phyloP scores from a whole-genome alignment of 768 basidiomycete species.

The Hygrophorus pudorinus region DNA sequence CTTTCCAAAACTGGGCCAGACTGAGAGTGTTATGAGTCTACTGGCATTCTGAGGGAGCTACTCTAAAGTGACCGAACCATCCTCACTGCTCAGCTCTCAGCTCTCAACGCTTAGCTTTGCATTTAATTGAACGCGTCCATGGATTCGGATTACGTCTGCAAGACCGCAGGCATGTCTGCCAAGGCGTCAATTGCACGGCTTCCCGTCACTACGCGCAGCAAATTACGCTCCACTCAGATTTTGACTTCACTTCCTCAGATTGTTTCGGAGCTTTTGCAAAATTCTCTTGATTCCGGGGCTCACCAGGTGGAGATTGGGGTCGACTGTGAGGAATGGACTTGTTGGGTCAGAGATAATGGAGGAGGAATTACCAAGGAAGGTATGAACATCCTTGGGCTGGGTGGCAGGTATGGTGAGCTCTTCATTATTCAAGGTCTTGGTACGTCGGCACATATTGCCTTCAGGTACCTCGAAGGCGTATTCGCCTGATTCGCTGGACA shows the following conservation, averaged over 20 bases:
- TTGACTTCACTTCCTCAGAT: slow-evolving; percentile 75
- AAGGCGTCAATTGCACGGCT: slow-evolving; percentile 33
- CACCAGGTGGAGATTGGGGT: slow-evolving; percentile 60
- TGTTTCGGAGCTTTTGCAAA: slow-evolving; percentile 81
- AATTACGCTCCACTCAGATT: slow-evolving; percentile 75
- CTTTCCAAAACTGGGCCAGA: no score
- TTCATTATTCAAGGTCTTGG: background rate
- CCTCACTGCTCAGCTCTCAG: no score
- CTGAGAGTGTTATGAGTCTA: no score
- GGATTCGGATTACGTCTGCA: background rate
- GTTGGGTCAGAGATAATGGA: slow-evolving; percentile 85
- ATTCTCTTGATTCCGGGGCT: slow-evolving; percentile 78
- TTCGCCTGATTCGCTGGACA: slow-evolving; percentile 35
- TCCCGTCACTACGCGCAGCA: slow-evolving; percentile 50
- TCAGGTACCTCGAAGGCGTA: slow-evolving; percentile 71
- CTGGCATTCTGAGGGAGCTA: no score
- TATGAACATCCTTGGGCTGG: slow-evolving; percentile 43
- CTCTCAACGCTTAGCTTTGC: no score
- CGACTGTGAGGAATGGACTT: slow-evolving; percentile 67
- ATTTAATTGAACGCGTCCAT: no score
- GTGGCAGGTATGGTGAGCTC: slow-evolving; percentile 62
- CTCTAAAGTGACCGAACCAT: no score
- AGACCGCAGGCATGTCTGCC: slow-evolving; percentile 6
- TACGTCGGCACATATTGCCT: background rate
- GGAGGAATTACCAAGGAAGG: slow-evolving; percentile 57